Conservation (phyloP, 1,284 basidiomycete genomes). For the Malassezia psittaci region DNA sequence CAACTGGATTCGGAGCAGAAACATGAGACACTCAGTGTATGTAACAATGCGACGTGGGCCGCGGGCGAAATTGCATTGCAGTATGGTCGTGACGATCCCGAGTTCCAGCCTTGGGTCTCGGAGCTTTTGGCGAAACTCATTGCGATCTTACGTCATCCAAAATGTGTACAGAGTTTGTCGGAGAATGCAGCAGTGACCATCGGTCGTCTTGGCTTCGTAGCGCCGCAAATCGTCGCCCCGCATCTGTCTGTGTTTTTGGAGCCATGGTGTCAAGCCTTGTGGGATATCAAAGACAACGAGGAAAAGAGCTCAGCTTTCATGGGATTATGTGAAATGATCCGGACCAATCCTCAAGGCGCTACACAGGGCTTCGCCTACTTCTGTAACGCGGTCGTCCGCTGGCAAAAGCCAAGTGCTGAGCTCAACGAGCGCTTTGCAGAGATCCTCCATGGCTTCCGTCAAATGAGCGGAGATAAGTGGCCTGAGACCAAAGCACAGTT, state of each 20-base stretch:
- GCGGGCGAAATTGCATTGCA: constrained; percentile 79
- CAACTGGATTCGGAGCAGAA: constrained; percentile 85
- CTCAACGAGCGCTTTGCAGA: constrained; percentile 47
- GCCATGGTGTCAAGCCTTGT: constrained; percentile 91
- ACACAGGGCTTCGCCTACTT: constrained; percentile 45
- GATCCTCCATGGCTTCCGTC: constrained; percentile 71
- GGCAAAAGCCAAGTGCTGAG: constrained; percentile 35
- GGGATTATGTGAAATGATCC: constrained; percentile 89
- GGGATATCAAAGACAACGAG: constrained; percentile 98
- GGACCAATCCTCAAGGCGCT: constrained; percentile 64
- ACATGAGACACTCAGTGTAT: constrained; percentile 84
- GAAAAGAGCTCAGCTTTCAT: constrained; percentile 99
- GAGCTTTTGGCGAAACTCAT: constrained; percentile 78
- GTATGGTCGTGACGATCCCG: constrained; percentile 49
- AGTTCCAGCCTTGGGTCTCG: constrained; percentile 36
- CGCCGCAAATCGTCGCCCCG: constrained; percentile 76
- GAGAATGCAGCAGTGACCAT: constrained; percentile 99
- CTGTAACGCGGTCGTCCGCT: constrained; percentile 47
- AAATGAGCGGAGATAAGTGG: constrained; percentile 63
- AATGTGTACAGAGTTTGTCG: constrained; percentile 82
- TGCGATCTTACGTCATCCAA: constrained; percentile 78
- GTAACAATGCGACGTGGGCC: constrained; percentile 99
- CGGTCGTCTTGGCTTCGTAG: constrained; percentile 85
- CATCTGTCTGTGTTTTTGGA: constrained; percentile 82
- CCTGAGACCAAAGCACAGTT: constrained; percentile 37